A percentile compares a stretch with the other conserved stretches of the same genome.
These are phyloP conservation scores for Apiotrichum veenhuisii DNA, from an alignment of 1,284 basidiomycete genomes.

Conservation along the genomic window DNA sequence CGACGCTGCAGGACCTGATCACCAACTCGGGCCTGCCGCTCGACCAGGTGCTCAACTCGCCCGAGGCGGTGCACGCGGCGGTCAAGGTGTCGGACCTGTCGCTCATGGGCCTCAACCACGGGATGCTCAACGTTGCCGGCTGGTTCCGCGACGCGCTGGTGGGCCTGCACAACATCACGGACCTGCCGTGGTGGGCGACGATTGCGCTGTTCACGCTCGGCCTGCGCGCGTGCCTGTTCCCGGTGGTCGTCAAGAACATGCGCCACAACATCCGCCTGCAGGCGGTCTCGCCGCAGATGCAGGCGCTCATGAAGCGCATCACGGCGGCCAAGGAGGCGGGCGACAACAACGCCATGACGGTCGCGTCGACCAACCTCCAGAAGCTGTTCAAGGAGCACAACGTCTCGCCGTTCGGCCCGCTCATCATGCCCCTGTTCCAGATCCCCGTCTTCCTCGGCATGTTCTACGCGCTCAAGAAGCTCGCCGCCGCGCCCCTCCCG, in stretches of 20 bases:
- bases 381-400: constrained; percentile 67
- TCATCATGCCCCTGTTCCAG: constrained; percentile 66
- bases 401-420: constrained; percentile 60
- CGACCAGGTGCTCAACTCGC: constrained; percentile 43
- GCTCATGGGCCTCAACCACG: constrained; percentile 65
- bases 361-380: constrained; percentile 58
- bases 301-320: constrained; percentile 57
- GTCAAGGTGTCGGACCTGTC: constrained; percentile 74
- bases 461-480: constrained; percentile 75
- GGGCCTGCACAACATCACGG: constrained; percentile 66
- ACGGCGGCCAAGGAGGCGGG: constrained; percentile 52
- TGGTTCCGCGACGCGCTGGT: constrained; percentile 66
- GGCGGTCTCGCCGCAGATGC: constrained; percentile 61
- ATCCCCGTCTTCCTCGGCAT: constrained; percentile 75
- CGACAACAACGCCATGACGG: constrained; percentile 59
- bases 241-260: constrained; percentile 63
- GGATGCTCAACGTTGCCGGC: constrained; percentile 57
- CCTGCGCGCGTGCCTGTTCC: constrained; percentile 67
- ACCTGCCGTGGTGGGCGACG: constrained; percentile 80
- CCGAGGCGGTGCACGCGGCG: constrained; percentile 45
- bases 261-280: constrained; percentile 68
- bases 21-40: constrained; percentile 36
- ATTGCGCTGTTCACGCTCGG: constrained; percentile 68
- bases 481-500: constrained; percentile 67
- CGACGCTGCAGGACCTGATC: constrained; percentile 44